A percentile compares a stretch with the other conserved stretches of the same genome.
Evolutionary conservation across 208 protist species (phyloP).

Genomic region (Trypanosoma rangeli): DNA sequence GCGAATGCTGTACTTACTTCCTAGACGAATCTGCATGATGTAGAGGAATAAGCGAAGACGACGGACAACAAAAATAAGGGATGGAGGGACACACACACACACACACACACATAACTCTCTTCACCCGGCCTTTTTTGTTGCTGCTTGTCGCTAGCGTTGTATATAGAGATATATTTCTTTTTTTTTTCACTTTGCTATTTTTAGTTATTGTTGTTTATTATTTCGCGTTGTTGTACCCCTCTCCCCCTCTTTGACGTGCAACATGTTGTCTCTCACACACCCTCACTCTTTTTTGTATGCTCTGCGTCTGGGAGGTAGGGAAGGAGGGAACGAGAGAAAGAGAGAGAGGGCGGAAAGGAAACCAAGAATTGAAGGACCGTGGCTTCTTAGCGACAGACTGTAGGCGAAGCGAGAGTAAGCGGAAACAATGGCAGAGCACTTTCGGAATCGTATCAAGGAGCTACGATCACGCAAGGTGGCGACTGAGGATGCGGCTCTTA

Average conservation of each 20-base stretch:
- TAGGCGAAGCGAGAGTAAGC: not conserved
- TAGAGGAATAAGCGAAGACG: conserved; percentile 10
- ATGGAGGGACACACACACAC: not conserved
- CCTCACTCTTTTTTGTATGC: too few species aligned
- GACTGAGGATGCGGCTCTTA: conserved; percentile 5
- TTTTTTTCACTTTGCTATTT: conserved; percentile 6
- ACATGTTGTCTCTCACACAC: too few species aligned
- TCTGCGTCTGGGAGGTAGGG: not conserved
- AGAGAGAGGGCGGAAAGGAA: not conserved
- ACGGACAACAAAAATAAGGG: conserved; percentile 6
- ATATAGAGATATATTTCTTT: not conserved
- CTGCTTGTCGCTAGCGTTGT: too few species aligned
- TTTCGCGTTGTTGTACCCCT: too few species aligned
- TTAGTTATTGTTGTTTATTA: not conserved
- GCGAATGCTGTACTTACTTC: not conserved
- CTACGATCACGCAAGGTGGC: conserved; percentile 17
- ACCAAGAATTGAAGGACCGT: not conserved
- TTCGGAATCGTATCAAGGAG: conserved; percentile 14
- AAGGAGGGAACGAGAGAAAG: not conserved
- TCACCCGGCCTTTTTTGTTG: not conserved
- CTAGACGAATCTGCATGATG: not conserved
- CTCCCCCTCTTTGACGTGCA: too few species aligned
- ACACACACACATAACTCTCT: not conserved
- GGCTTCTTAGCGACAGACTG: not conserved
- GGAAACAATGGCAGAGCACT: conserved; percentile 8